These are phyloP conservation scores for Saccharomyces kudriavzevii DNA, from an alignment of 805 yeast species.

Conservation along the genomic window DNA sequence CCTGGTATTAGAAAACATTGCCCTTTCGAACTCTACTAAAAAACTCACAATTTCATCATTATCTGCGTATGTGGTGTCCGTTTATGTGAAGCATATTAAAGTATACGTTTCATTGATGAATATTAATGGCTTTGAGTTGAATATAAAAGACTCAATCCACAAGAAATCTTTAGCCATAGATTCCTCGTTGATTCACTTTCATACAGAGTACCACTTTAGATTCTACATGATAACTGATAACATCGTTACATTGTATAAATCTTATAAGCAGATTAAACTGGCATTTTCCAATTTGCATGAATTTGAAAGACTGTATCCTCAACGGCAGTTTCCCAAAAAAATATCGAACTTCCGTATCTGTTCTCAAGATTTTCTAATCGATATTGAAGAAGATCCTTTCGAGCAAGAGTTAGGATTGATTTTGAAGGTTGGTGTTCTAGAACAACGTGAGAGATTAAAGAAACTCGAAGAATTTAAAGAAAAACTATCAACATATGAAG, in stretches of 20 bases:
- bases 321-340: slow-evolving; percentile 22
- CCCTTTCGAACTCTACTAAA: slow-evolving; percentile 2
- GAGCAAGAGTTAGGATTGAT: slow-evolving; percentile 53
- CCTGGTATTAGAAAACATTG: slow-evolving; percentile 8
- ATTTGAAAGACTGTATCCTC: slow-evolving; percentile 22
- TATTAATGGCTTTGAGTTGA: slow-evolving; percentile 10
- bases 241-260: slow-evolving; percentile 40
- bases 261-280: slow-evolving; percentile 36
- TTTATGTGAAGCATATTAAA: slow-evolving; percentile 18
- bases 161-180: slow-evolving; percentile 6
- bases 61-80: slow-evolving; percentile 20
- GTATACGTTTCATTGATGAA: slow-evolving; percentile 18
- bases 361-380: slow-evolving; percentile 36
- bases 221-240: slow-evolving; percentile 47
- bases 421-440: slow-evolving; percentile 49
- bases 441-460: slow-evolving; percentile 44
- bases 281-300: slow-evolving; percentile 34
- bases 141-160: slow-evolving; percentile 2
- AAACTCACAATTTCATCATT: slow-evolving; percentile 7
- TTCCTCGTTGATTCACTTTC: slow-evolving; percentile 18
- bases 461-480: slow-evolving; percentile 29
- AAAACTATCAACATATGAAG: slow-evolving; percentile 4
- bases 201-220: slow-evolving; percentile 31
- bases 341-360: slow-evolving; percentile 38
- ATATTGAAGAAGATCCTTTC: slow-evolving; percentile 57